Conservation (phyloP, 73 alveolate genomes). For the Tetrahymena thermophila region DNA sequence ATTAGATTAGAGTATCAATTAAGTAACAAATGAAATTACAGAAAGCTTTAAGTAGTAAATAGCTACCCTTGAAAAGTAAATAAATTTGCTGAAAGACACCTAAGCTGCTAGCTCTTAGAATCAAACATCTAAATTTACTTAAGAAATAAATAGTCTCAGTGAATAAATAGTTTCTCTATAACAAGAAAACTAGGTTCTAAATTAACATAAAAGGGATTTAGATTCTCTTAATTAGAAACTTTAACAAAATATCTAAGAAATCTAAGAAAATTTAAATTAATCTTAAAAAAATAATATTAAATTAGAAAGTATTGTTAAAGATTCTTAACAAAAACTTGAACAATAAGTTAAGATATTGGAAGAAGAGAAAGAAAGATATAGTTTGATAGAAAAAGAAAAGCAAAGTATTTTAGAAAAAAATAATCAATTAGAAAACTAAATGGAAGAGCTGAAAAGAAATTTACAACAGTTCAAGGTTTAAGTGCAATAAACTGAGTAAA, state of each 20-base stretch:
- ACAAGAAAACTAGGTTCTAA: not conserved
- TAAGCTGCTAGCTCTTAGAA: not conserved
- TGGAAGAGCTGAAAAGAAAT: not conserved
- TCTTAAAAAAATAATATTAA: too few relatives aligned
- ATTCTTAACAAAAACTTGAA: not conserved
- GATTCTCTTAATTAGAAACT: not conserved
- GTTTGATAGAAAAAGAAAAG: not conserved
- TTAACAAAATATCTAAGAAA: not conserved
- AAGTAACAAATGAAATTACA: not conserved
- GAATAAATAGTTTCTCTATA: not conserved
- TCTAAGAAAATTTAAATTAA: not conserved
- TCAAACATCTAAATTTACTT: not conserved
- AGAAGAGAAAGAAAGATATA: not conserved
- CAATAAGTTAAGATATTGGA: too few relatives aligned
- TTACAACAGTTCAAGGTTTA: not conserved
- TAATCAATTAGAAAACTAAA: not conserved
- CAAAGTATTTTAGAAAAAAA: not conserved
- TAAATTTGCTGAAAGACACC: not conserved
- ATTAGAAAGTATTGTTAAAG: not conserved
- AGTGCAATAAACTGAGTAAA: not conserved
- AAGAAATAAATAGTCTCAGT: not conserved
- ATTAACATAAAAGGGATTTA: not conserved
- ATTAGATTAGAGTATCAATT: not conserved
- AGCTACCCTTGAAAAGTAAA: not conserved
- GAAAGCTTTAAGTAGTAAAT: not conserved